A percentile compares a stretch with the other conserved stretches of the same genome.
Conservation (phyloP, 345 rosid genomes). For the Populus ilicifolia region DNA sequence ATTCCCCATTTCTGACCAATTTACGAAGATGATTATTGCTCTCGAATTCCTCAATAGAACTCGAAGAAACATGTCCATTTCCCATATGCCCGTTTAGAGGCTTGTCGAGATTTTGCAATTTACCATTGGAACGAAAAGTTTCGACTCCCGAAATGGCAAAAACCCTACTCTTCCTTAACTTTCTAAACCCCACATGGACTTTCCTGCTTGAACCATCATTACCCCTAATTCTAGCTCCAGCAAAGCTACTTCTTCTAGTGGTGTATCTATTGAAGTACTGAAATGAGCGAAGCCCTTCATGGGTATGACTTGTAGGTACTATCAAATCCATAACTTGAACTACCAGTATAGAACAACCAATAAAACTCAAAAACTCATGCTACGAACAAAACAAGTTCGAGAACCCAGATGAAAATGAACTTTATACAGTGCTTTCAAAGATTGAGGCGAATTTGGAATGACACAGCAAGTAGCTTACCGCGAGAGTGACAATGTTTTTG, state of each 20-base stretch:
- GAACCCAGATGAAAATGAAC: no score
- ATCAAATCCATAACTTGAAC: conserved; percentile 46
- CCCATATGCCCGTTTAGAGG: conserved; percentile 32
- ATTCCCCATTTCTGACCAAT: conserved; percentile 55
- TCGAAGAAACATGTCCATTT: conserved; percentile 39
- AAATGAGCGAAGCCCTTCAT: conserved; percentile 56
- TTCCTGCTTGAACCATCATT: conserved; percentile 17
- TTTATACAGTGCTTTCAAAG: no score
- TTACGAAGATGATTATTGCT: conserved; percentile 57
- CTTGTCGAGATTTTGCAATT: conserved; percentile 31
- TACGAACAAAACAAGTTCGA: not conserved
- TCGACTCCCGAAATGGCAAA: conserved; percentile 44
- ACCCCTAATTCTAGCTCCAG: conserved; percentile 25
- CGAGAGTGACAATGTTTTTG: not conserved
- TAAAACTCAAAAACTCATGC: not conserved
- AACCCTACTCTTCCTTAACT: conserved; percentile 32
- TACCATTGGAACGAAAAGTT: conserved; percentile 42
- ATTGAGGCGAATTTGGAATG: not conserved
- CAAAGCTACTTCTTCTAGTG: conserved; percentile 23
- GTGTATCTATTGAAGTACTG: conserved; percentile 38
- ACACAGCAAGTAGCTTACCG: not conserved
- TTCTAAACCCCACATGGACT: conserved; percentile 25
- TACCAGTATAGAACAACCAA: not conserved
- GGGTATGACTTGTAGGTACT: conserved; percentile 43
- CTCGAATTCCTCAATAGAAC: conserved; percentile 47